phyloP scores from a whole-genome alignment of 225 moss, liverwort and hornwort species.

The Physcomitrium patens region DNA sequence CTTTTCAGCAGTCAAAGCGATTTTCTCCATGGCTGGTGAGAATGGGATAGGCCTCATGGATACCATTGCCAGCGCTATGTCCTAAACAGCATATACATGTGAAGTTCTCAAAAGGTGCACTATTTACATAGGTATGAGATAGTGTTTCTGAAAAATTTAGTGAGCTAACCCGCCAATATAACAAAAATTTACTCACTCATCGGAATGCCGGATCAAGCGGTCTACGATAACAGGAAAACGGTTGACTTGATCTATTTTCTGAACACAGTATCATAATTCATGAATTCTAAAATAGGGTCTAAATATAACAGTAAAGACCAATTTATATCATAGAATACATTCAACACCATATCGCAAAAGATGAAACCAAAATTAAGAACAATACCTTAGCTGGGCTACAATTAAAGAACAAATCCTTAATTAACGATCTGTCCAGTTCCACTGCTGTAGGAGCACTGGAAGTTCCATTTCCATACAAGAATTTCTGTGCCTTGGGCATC shows the following conservation, averaged over 20 bases:
- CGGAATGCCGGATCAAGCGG: too few species aligned
- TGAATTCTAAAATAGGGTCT: too few species aligned
- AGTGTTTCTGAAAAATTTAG: too few species aligned
- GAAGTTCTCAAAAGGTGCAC: background rate
- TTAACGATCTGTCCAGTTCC: slow-evolving; percentile 75
- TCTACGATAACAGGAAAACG: too few species aligned
- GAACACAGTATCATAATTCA: too few species aligned
- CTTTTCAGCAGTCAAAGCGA: slow-evolving; percentile 71
- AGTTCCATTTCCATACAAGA: slow-evolving; percentile 74
- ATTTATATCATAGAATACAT: too few species aligned
- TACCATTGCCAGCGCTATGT: slow-evolving; percentile 85
- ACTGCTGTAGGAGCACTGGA: slow-evolving; percentile 79
- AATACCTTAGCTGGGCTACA: slow-evolving; percentile 83
- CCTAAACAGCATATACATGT: slow-evolving; percentile 46
- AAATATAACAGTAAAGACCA: too few species aligned
- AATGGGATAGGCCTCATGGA: slow-evolving; percentile 92
- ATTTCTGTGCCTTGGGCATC: slow-evolving; percentile 82
- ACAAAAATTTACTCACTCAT: too few species aligned
- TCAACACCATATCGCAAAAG: background rate
- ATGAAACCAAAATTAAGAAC: background rate
- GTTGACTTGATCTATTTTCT: too few species aligned
- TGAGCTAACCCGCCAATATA: too few species aligned
- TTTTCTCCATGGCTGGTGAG: slow-evolving; percentile 89
- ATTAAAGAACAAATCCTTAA: slow-evolving; percentile 89
- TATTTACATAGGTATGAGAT: background rate